Conservation (phyloP, 805 yeast genomes). For the Clavispora fructus region DNA sequence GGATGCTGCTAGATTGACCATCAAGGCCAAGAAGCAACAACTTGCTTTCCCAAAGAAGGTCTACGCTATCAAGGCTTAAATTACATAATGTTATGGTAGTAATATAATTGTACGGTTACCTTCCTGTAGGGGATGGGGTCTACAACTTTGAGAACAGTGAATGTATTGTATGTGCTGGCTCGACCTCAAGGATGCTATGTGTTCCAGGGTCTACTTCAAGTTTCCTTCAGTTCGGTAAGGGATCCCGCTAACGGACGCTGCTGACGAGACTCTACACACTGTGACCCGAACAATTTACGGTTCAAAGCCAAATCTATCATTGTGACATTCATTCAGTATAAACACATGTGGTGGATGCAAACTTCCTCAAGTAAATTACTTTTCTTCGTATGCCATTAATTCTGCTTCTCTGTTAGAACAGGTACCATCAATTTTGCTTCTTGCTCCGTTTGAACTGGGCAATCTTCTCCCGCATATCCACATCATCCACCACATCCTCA, state of each 20-base stretch:
- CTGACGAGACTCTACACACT: too few species aligned
- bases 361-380: too few species aligned
- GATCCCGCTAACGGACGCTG: too few species aligned
- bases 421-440: conserved; percentile 5
- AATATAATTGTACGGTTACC: conserved; percentile 16
- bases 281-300: too few species aligned
- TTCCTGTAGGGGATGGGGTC: conserved; percentile 1
- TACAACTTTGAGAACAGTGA: background rate
- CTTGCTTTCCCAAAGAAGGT: conserved; percentile 98
- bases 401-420: background rate
- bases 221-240: too few species aligned
- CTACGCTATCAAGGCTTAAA: conserved; percentile 97
- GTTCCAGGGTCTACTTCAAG: too few species aligned
- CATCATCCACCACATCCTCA: conserved; percentile 82
- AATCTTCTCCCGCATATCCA: conserved; percentile 59
- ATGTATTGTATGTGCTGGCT: background rate
- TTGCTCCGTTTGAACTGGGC: conserved; percentile 49
- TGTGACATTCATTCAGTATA: too few species aligned
- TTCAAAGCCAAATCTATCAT: too few species aligned
- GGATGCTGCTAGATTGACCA: conserved; percentile 80
- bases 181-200: too few species aligned
- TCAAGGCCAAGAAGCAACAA: conserved; percentile 85
- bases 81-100: conserved; percentile 17
- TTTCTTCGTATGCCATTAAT: background rate
- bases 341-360: too few species aligned